Evolutionary conservation across 2,329 filamentous ascomycete genomes (phyloP).

Genomic region (Pseudogymnoascus sp.): DNA sequence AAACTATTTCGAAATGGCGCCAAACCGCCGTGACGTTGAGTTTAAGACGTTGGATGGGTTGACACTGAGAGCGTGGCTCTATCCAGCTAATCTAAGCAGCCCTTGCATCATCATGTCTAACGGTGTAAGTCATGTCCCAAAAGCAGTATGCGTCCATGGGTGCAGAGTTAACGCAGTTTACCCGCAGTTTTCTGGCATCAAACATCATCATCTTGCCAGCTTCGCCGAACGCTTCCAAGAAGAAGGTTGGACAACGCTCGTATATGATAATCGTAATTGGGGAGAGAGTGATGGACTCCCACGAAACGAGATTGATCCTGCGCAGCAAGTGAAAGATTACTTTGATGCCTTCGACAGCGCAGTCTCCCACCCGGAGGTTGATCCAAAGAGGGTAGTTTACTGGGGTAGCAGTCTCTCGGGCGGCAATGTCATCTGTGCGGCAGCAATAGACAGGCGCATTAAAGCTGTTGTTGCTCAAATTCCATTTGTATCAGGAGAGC

Average conservation of each 20-base stretch:
- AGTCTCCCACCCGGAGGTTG: slow-evolving; percentile 24
- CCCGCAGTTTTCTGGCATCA: neutral
- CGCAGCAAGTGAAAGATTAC: slow-evolving; percentile 26
- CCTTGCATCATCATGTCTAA: slow-evolving; percentile 10
- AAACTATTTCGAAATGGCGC: too few relatives aligned
- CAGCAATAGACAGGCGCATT: slow-evolving; percentile 31
- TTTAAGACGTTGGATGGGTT: slow-evolving; percentile 20
- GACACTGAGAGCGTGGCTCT: slow-evolving; percentile 14
- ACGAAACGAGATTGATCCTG: slow-evolving; percentile 24
- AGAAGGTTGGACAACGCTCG: slow-evolving; percentile 21
- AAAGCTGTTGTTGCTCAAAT: slow-evolving; percentile 33
- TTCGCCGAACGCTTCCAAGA: slow-evolving; percentile 13
- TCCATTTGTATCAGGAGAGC: slow-evolving; percentile 13
- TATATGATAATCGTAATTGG: slow-evolving; percentile 29
- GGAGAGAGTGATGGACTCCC: slow-evolving; percentile 28
- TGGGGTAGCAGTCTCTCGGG: slow-evolving; percentile 32
- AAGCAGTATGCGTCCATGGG: too few relatives aligned
- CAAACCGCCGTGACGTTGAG: slow-evolving; percentile 9
- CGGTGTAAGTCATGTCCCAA: neutral
- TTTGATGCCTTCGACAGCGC: slow-evolving; percentile 32
- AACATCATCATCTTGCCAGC: slow-evolving; percentile 2
- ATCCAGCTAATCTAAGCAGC: slow-evolving; percentile 20
- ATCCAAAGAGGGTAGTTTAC: slow-evolving; percentile 26
- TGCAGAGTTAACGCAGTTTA: too few relatives aligned
- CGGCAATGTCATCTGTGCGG: slow-evolving; percentile 32